Evolutionary conservation across 2,329 filamentous ascomycete genomes (phyloP).

Genomic region (Cadophora gregata): DNA sequence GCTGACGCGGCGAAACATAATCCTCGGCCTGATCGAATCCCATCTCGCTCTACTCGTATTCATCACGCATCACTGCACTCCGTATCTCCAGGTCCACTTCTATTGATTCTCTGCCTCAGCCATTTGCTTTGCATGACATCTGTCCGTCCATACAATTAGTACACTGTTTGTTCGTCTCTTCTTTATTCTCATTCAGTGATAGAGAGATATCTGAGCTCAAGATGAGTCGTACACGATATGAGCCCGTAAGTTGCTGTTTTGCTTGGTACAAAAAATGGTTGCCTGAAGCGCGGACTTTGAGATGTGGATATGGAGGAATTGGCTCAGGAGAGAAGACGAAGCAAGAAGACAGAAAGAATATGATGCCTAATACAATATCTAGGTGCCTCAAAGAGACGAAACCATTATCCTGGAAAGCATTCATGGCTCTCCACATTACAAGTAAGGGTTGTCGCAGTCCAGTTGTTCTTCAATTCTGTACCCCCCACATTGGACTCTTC

Average conservation of each 20-base stretch:
- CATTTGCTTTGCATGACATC: constrained; percentile 8
- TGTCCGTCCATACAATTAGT: neutral
- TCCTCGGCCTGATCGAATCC: constrained; percentile 26
- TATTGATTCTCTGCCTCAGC: constrained; percentile 15
- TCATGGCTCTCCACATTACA: constrained; percentile 22
- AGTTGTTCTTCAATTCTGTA: neutral
- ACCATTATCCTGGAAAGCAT: constrained; percentile 37
- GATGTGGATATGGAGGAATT: neutral
- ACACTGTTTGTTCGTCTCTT: neutral
- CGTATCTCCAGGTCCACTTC: neutral
- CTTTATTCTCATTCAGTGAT: neutral
- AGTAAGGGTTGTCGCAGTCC: constrained; percentile 5
- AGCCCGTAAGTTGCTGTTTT: constrained; percentile 32
- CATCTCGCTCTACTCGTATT: constrained; percentile 19
- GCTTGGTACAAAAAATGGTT: constrained; percentile 14
- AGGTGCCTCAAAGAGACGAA: constrained; percentile 37
- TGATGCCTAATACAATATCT: neutral
- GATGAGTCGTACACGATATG: constrained; percentile 39
- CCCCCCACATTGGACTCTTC: constrained; percentile 1
- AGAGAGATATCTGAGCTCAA: neutral
- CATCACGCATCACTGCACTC: constrained; percentile 16
- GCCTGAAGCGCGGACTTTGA: constrained; percentile 19
- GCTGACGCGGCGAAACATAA: constrained; percentile 29
- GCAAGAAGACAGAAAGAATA: neutral
- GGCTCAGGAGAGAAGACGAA: constrained; percentile 1